phyloP scores from a whole-genome alignment of 2,329 filamentous ascomycete species.

The Myriangium duriaei region DNA sequence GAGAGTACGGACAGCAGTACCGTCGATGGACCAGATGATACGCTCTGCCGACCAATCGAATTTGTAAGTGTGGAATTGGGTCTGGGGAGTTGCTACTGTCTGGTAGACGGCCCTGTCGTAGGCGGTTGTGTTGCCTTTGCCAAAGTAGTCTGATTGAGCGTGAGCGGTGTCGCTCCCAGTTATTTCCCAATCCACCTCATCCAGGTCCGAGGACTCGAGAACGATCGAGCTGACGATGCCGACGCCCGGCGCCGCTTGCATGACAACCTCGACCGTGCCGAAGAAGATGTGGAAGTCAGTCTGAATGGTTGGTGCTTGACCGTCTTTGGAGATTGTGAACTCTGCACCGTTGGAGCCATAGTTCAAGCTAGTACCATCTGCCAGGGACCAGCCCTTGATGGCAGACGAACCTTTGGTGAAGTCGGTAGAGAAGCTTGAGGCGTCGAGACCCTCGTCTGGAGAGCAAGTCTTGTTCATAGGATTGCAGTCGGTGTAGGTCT shows the following conservation, averaged over 20 bases:
- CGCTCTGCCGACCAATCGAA: slow-evolving; percentile 56
- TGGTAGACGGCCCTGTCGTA: slow-evolving; percentile 59
- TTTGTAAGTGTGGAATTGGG: slow-evolving; percentile 58
- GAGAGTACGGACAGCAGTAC: slow-evolving; percentile 54
- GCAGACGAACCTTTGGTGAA: slow-evolving; percentile 45
- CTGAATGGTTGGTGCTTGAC: slow-evolving; percentile 66
- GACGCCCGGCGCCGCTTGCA: slow-evolving; percentile 60
- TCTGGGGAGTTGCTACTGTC: slow-evolving; percentile 43
- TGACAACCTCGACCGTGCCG: slow-evolving; percentile 61
- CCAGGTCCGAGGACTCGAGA: slow-evolving; percentile 66
- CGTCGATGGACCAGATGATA: slow-evolving; percentile 60
- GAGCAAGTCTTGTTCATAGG: slow-evolving; percentile 61
- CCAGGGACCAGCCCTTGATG: slow-evolving; percentile 53
- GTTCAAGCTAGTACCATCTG: slow-evolving; percentile 51
- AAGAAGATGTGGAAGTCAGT: slow-evolving; percentile 78
- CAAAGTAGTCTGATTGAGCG: slow-evolving; percentile 63
- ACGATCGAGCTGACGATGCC: slow-evolving; percentile 75
- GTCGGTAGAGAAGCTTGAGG: slow-evolving; percentile 35
- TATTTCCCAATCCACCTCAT: slow-evolving; percentile 82
- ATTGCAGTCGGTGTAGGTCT: slow-evolving; percentile 68
- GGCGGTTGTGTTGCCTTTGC: slow-evolving; percentile 57
- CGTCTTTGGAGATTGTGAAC: slow-evolving; percentile 58
- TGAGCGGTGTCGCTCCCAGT: slow-evolving; percentile 50
- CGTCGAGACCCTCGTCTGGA: slow-evolving; percentile 57
- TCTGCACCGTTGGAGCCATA: slow-evolving; percentile 52